Conservation (phyloP, 2,329 filamentous ascomycete genomes). For the Cladosporium sp. region DNA sequence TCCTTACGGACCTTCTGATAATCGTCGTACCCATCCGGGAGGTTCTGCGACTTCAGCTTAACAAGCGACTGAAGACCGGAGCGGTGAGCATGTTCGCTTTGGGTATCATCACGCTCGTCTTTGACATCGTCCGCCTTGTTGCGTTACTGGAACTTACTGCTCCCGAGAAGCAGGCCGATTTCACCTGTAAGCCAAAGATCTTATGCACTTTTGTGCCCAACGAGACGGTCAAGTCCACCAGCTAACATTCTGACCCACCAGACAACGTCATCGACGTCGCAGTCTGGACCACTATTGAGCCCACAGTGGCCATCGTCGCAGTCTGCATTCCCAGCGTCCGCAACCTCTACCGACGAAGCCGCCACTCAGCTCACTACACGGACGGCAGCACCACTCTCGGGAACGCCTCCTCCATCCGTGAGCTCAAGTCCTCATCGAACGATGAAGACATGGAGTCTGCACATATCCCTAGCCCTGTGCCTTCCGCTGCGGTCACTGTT, state of each 20-base stretch:
- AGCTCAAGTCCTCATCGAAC: constrained; percentile 3
- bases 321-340: constrained; percentile 16
- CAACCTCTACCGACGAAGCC: constrained; percentile 7
- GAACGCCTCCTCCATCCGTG: constrained; percentile 5
- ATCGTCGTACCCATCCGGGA: constrained; percentile 15
- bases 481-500: not conserved
- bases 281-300: constrained; percentile 19
- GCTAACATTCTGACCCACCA: not conserved
- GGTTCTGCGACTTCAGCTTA: constrained; percentile 8
- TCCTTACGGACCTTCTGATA: constrained; percentile 17
- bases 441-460: not conserved
- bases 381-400: not conserved
- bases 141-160: constrained; percentile 11
- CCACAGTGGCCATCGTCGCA: constrained; percentile 17
- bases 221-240: no score
- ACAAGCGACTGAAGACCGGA: constrained; percentile 11
- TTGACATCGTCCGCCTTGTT: constrained; percentile 15
- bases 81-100: constrained; percentile 12
- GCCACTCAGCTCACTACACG: constrained; percentile 3
- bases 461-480: not conserved
- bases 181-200: constrained; percentile 14
- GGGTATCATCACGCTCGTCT: constrained; percentile 10
- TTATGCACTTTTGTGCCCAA: not conserved
- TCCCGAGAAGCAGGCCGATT: constrained; percentile 2
- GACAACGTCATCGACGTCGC: constrained; percentile 13